Evolutionary conservation across 2,329 filamentous ascomycete genomes (phyloP).

Genomic region (Verticillium nonalfalfae): DNA sequence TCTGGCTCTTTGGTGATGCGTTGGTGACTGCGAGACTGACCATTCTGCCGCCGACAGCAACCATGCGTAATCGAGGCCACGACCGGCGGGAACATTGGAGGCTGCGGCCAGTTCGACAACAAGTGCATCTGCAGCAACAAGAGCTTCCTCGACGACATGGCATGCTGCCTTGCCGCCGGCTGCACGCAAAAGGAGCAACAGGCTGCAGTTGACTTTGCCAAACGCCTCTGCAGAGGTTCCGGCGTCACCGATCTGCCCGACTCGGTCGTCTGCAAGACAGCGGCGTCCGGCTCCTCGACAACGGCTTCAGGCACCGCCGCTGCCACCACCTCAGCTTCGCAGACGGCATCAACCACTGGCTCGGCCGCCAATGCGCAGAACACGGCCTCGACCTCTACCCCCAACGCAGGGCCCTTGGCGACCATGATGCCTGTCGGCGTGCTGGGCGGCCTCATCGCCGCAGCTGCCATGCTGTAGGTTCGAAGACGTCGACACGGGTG

Average conservation of each 20-base stretch:
- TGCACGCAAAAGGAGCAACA: slow-evolving; percentile 26
- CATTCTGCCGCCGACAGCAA: slow-evolving; percentile 6
- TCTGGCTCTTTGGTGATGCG: neutral
- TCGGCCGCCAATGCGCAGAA: neutral
- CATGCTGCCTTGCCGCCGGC: slow-evolving; percentile 30
- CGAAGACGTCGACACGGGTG: neutral
- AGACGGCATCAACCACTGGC: neutral
- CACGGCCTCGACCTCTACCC: slow-evolving; percentile 1
- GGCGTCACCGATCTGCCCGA: slow-evolving; percentile 26
- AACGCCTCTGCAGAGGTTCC: slow-evolving; percentile 28
- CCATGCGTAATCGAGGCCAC: slow-evolving; percentile 26
- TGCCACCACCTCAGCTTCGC: slow-evolving; percentile 12
- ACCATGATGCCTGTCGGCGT: slow-evolving; percentile 6
- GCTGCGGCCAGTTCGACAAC: slow-evolving; percentile 30
- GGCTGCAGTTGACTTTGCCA: slow-evolving; percentile 28
- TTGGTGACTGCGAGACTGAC: slow-evolving; percentile 14
- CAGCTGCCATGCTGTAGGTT: slow-evolving; percentile 4
- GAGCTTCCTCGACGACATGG: slow-evolving; percentile 30
- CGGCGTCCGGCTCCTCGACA: neutral
- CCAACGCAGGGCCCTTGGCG: slow-evolving; percentile 5
- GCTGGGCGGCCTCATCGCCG: slow-evolving; percentile 8
- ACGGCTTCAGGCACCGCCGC: slow-evolving; percentile 1
- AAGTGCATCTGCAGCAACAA: slow-evolving; percentile 34
- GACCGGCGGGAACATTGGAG: slow-evolving; percentile 24
- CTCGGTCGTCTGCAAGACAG: slow-evolving; percentile 26